These are phyloP conservation scores for Melocanna baccifera DNA, from an alignment of 176 grass and related monocot genomes.

Conservation along the genomic window DNA sequence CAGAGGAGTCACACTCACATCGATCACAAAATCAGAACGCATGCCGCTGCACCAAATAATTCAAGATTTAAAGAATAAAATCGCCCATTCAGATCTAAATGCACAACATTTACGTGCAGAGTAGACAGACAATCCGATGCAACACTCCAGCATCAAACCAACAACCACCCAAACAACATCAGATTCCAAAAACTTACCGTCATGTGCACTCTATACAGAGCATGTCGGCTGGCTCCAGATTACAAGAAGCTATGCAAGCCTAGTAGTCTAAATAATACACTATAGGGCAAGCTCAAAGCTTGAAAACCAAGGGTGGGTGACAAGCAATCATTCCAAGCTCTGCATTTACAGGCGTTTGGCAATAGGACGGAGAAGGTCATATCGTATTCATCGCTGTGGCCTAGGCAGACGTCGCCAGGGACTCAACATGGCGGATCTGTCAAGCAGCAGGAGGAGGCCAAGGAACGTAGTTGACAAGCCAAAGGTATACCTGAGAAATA, in stretches of 20 bases:
- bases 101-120: neutral
- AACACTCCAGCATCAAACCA: neutral
- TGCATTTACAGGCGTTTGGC: constrained; percentile 24
- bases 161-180: neutral
- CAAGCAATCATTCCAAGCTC: neutral
- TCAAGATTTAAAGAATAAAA: neutral
- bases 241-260: constrained; percentile 45
- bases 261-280: constrained; percentile 39
- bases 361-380: neutral
- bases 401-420: constrained; percentile 44
- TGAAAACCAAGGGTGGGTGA: constrained; percentile 21
- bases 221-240: constrained; percentile 34
- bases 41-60: neutral
- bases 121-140: neutral
- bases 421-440: constrained; percentile 37
- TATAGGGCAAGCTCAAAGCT: constrained; percentile 41
- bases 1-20: neutral
- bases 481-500: constrained; percentile 46
- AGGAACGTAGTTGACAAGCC: constrained; percentile 49
- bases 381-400: constrained; percentile 25
- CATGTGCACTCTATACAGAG: constrained; percentile 29
- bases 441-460: constrained; percentile 45
- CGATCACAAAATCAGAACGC: neutral
- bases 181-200: constrained; percentile 12
- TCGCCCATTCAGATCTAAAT: neutral